Percentiles rank a stretch among this genome's conserved stretches.
phyloP scores from a whole-genome alignment of 345 rosid species.

The Ailanthus altissimus region DNA sequence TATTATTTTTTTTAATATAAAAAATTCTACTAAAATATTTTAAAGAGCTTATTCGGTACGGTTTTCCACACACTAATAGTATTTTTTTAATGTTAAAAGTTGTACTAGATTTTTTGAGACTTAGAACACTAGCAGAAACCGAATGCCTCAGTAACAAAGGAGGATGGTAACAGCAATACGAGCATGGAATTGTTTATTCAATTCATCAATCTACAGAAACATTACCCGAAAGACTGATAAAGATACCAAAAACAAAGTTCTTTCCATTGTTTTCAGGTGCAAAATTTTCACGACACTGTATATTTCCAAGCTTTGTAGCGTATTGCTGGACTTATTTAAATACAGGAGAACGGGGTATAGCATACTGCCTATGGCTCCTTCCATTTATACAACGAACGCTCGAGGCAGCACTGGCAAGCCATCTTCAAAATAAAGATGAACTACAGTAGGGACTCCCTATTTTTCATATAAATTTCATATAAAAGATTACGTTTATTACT shows the following conservation, averaged over 20 bases:
- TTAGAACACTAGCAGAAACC: neutral
- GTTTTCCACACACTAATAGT: too few species aligned
- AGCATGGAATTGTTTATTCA: neutral
- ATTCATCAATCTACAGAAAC: neutral
- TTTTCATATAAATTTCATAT: neutral
- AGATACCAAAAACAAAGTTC: neutral
- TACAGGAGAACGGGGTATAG: neutral
- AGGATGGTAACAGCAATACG: neutral
- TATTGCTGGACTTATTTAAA: conserved; percentile 24
- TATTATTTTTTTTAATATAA: too few species aligned
- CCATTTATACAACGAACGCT: conserved; percentile 6
- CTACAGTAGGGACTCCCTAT: neutral
- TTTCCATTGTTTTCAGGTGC: neutral
- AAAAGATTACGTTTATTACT: too few species aligned
- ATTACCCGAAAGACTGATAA: neutral
- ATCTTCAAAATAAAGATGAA: conserved; percentile 3
- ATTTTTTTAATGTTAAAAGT: too few species aligned
- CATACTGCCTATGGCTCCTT: neutral
- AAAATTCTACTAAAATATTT: too few species aligned
- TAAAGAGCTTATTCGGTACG: too few species aligned
- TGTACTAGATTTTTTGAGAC: too few species aligned
- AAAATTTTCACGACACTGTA: neutral
- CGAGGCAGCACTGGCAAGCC: conserved; percentile 6
- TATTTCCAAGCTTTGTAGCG: neutral
- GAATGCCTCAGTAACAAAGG: neutral